phyloP scores from a whole-genome alignment of 768 basidiomycete species.

The Strobilomyces confusus region DNA sequence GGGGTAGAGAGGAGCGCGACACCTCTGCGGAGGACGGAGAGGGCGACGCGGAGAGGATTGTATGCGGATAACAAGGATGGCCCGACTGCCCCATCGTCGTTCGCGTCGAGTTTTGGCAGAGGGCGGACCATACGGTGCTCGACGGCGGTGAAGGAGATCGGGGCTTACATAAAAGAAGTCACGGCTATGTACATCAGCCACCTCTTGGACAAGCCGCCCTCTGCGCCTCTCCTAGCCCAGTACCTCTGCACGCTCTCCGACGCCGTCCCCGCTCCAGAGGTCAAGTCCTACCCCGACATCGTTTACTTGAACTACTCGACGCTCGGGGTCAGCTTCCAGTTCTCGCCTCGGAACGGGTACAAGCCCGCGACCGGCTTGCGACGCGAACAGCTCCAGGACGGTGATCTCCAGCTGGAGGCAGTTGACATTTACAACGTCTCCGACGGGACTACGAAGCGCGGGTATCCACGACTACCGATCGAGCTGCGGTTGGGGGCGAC shows the following conservation, averaged over 20 bases:
- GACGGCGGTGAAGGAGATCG: no score
- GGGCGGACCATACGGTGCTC: constrained; percentile 22
- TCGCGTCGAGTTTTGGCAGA: constrained; percentile 16
- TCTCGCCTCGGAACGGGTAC: constrained; percentile 62
- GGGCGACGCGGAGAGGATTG: not conserved
- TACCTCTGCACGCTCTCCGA: constrained; percentile 40
- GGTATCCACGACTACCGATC: constrained; percentile 56
- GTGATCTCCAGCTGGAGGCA: constrained; percentile 56
- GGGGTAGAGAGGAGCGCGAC: constrained; percentile 11
- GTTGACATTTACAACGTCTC: constrained; percentile 81
- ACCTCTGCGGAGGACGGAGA: constrained; percentile 1
- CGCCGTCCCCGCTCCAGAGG: constrained; percentile 41
- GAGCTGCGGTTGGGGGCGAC: constrained; percentile 40
- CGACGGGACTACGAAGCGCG: constrained; percentile 42
- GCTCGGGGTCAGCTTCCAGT: constrained; percentile 81
- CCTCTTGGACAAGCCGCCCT: constrained; percentile 52
- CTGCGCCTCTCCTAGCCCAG: constrained; percentile 39
- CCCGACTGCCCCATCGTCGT: constrained; percentile 3
- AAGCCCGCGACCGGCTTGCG: constrained; percentile 46
- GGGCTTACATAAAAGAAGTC: no score
- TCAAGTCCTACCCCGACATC: constrained; percentile 78
- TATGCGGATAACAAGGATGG: not conserved
- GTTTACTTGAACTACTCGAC: constrained; percentile 83
- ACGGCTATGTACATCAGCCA: constrained; percentile 23
- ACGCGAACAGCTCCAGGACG: constrained; percentile 46